Base-by-base conservation (phyloP, 306 rosid species). In the Adenanthera pavonina region DNA sequence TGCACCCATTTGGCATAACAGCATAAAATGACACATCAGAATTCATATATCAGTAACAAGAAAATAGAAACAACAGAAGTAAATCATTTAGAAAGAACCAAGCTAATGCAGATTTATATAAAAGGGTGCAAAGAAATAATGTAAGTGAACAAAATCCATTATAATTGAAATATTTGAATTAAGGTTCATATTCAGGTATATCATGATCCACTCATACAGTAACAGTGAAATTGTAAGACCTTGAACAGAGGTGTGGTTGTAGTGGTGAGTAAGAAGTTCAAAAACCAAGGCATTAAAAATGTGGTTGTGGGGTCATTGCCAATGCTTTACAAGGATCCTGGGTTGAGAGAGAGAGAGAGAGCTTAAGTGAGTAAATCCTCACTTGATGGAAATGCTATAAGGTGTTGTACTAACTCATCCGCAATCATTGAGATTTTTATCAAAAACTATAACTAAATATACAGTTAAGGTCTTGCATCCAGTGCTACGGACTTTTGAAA, bases 1-100 rank as follows among this genome's bases (percentile, higher is more conserved):
- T 75, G 92, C 91, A 93, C 74, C 87, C 82, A 78, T 69, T 48
- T 67, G 69, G 72, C 60, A 84, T 20, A 56, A 40, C 65, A 75
- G 79, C 74, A 82, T 57, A 65, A 70, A 64, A 80, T 62, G 69
- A 52, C 38, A 84, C 20, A 44, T 74, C 62, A 83, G 64, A 87
- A 53, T 77, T 69, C 83, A 52, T 62, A 73, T 30, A 68, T 69
- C 62, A 81, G 56, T 75, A 54, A 41, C 76, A 78, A 68, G 69
- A 34, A 78, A 74, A 71, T 30, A 78, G 57, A n/a, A 67, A 59
- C 6, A 66, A 38, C 33, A 68, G 44, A 82, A 69, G 77, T 69
- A 81, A 17, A 62, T 54, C 12, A 20, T 60, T 60, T 40, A 61
- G 41, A 56, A 60, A 68, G 25, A 64, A 68, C 36, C 38, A 69